These are phyloP conservation scores for Lichtheimia hyalospora DNA, from an alignment of 371 early-diverging fungal species.

Conservation along the genomic window DNA sequence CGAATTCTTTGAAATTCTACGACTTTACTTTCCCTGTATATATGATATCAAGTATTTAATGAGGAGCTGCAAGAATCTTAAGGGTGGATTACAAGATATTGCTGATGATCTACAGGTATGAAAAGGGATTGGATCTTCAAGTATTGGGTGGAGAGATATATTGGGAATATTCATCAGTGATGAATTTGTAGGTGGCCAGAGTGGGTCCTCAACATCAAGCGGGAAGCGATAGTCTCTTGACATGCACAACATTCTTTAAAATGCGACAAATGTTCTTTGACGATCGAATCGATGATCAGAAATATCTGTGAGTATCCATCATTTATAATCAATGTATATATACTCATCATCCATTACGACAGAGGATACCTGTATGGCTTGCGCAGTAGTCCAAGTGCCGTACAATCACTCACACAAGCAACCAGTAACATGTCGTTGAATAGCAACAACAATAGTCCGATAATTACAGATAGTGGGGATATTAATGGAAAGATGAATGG, in stretches of 20 bases:
- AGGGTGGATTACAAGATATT: slow-evolving; percentile 99
- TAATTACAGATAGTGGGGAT: not conserved
- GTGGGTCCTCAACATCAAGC: slow-evolving; percentile 99
- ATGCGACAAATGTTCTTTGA: slow-evolving; percentile 96
- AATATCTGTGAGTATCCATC: slow-evolving; percentile 68
- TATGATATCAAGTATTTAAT: slow-evolving; percentile 99
- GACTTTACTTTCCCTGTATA: slow-evolving; percentile 95
- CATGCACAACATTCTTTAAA: slow-evolving; percentile 95
- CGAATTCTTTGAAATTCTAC: slow-evolving; percentile 94
- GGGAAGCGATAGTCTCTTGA: slow-evolving; percentile 97
- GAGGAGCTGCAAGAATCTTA: slow-evolving; percentile 93
- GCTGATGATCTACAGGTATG: slow-evolving; percentile 93
- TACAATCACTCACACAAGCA: slow-evolving; percentile 28
- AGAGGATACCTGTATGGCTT: slow-evolving; percentile 64
- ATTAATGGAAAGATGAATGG: slow-evolving; percentile 13
- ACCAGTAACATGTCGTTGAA: slow-evolving; percentile 31
- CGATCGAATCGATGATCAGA: slow-evolving; percentile 89
- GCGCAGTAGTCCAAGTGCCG: slow-evolving; percentile 40
- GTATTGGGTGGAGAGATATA: not conserved
- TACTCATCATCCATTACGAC: not conserved
- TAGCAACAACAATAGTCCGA: slow-evolving; percentile 10
- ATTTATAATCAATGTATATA: not conserved
- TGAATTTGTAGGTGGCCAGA: slow-evolving; percentile 64
- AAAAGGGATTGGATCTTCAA: not conserved
- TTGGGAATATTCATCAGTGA: not conserved